Base-by-base conservation (phyloP, 768 basidiomycete species). In the Russula earlei region DNA sequence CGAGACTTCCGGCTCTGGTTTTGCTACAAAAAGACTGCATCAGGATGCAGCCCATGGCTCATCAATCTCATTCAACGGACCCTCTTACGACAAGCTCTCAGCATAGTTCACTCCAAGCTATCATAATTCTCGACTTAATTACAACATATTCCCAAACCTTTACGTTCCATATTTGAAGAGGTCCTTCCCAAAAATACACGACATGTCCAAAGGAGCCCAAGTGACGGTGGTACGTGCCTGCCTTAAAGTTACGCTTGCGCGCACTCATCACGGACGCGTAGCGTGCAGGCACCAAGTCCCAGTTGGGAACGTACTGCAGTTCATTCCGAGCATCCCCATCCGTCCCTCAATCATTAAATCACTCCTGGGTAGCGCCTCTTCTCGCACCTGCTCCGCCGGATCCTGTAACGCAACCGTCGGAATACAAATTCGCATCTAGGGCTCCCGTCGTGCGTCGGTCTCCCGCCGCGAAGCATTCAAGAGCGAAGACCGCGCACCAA, bases 361-460 rank as follows among this genome's bases (percentile, higher is more conserved):
- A 27, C 34, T 58, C 57, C 12, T 53, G 57, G 57, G 10, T 33
- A 12, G 45, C 56, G 2, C 56, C 56, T 8, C 31, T 52, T 14
- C 51, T 58, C 27, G 51, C 40, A 2, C 56, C 56, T 33, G 20
- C 38, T 22, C n/a, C 3, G 20, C 14, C 57, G 8, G 22, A 8
- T 45, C 25, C 47, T 10, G 42, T 49, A 12, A 14, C 38, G 10
- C 25, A 58, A 46, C 52, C 57, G 12, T 44, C 57, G 19, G 27
- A 34, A 20, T 58, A 58, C 29, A 43, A 20, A 29, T 58, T 58
- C 24, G 57, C 57, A 19, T 49, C 57, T 2, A 42, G 52, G 11
- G 57, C 57, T 20, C 57, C 57, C 19, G 41, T 54, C 22, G 47
- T 54, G 3, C 51, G 52, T 12, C 46, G 57, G 34, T 49, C 52